A percentile compares a stretch with the other conserved stretches of the same genome.
phyloP scores from a whole-genome alignment of 495 filamentous ascomycete species.

The Neurospora sp. region DNA sequence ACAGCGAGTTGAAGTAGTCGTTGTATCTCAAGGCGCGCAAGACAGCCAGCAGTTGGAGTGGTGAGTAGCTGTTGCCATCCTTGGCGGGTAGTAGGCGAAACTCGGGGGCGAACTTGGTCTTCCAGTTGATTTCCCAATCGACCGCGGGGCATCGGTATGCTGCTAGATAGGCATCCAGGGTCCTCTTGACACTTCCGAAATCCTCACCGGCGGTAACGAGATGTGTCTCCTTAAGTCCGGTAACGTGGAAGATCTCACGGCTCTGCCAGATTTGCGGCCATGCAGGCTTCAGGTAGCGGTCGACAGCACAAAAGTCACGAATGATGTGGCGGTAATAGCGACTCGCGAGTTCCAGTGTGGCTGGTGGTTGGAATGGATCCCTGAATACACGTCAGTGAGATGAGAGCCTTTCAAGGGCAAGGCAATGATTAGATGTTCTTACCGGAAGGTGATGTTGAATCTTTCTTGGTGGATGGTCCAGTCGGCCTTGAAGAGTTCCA shows the following conservation, averaged over 20 bases:
- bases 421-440: conserved; percentile 15
- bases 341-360: conserved; percentile 67
- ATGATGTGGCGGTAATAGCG: conserved; percentile 68
- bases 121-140: conserved; percentile 69
- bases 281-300: conserved; percentile 70
- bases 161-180: conserved; percentile 75
- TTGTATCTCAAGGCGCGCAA: conserved; percentile 86
- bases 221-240: conserved; percentile 45
- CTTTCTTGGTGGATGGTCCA: conserved; percentile 59
- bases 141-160: conserved; percentile 64
- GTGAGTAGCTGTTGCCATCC: conserved; percentile 50
- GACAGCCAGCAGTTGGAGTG: conserved; percentile 71
- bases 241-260: conserved; percentile 52
- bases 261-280: conserved; percentile 67
- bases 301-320: conserved; percentile 57
- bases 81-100: conserved; percentile 70
- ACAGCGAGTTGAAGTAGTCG: conserved; percentile 77
- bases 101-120: conserved; percentile 69
- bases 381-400: conserved; percentile 28
- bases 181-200: conserved; percentile 69
- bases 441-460: conserved; percentile 78
- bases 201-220: conserved; percentile 56
- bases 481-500: conserved; percentile 39
- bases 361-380: conserved; percentile 52
- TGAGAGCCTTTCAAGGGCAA: not conserved